A percentile compares a stretch with the other conserved stretches of the same genome.
These are phyloP conservation scores for Russula abietina DNA, from an alignment of 768 basidiomycete genomes.

Conservation along the genomic window DNA sequence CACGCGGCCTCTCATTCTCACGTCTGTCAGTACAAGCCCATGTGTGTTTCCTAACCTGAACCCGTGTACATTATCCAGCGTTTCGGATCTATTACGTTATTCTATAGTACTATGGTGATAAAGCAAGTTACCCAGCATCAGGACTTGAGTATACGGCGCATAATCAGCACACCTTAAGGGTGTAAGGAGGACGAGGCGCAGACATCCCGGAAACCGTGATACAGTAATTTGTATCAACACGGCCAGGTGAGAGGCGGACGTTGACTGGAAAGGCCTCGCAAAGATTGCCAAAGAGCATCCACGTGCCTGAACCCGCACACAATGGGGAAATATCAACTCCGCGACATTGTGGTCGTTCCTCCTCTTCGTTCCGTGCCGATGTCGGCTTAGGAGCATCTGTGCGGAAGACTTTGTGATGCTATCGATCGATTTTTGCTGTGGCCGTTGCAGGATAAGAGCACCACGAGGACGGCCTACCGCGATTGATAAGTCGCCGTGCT, in stretches of 20 bases:
- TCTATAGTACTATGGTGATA: no score
- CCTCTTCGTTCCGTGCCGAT: slow-evolving; percentile 6
- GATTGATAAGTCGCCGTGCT: not conserved
- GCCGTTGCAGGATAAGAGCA: not conserved
- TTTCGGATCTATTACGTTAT: no score
- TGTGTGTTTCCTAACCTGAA: not conserved
- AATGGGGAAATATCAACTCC: slow-evolving; percentile 20
- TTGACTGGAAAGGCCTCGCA: not conserved
- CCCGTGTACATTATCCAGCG: not conserved
- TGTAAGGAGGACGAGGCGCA: no score
- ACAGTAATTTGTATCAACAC: not conserved
- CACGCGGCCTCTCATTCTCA: not conserved
- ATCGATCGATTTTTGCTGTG: not conserved
- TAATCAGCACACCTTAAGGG: no score
- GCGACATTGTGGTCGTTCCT: slow-evolving; percentile 9
- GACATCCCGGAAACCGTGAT: not conserved
- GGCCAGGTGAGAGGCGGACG: not conserved
- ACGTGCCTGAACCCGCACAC: slow-evolving; percentile 9
- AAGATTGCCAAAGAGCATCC: no score
- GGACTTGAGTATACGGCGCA: no score
- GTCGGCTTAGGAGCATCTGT: slow-evolving; percentile 4
- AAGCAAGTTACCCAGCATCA: no score
- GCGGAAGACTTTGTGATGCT: not conserved
- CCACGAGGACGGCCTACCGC: not conserved
- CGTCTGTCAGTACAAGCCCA: not conserved